phyloP scores from a whole-genome alignment of 805 yeast species.

The Saccharomycopsis olivae region DNA sequence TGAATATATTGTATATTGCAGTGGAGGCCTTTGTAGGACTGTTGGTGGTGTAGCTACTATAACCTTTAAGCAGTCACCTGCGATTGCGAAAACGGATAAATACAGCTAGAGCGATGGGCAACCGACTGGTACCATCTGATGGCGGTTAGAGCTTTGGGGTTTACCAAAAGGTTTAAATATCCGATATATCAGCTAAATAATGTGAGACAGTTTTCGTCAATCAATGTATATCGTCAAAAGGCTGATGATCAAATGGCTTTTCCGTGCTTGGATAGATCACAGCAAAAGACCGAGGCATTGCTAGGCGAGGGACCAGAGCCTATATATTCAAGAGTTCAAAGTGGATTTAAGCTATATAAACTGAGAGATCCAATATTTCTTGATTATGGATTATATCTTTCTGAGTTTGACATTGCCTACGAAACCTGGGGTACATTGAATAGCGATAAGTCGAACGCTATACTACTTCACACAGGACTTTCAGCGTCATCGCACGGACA shows the following conservation, averaged over 20 bases:
- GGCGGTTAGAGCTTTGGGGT: too few species aligned
- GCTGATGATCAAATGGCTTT: constrained; percentile 39
- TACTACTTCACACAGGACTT: constrained; percentile 79
- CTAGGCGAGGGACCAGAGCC: constrained; percentile 76
- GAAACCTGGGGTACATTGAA: constrained; percentile 86
- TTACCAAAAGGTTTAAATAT: too few species aligned
- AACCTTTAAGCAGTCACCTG: too few species aligned
- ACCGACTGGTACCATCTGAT: too few species aligned
- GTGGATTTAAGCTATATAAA: constrained; percentile 54
- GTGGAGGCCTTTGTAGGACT: too few species aligned
- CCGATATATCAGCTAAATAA: too few species aligned
- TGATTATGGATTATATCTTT: constrained; percentile 74
- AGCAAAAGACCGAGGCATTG: constrained; percentile 1
- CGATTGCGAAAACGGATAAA: too few species aligned
- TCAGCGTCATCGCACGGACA: constrained; percentile 92
- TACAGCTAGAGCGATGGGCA: too few species aligned
- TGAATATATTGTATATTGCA: too few species aligned
- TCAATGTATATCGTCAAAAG: too few species aligned
- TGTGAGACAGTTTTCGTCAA: too few species aligned
- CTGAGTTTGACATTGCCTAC: constrained; percentile 74
- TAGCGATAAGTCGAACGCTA: constrained; percentile 52
- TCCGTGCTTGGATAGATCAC: constrained; percentile 67
- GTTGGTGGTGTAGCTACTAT: too few species aligned
- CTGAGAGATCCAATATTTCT: constrained; percentile 51
- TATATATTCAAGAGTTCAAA: constrained; percentile 55